Evolutionary conservation across 1,284 basidiomycete species (phyloP).

Genomic region (Ceratobasidium theobromae): DNA sequence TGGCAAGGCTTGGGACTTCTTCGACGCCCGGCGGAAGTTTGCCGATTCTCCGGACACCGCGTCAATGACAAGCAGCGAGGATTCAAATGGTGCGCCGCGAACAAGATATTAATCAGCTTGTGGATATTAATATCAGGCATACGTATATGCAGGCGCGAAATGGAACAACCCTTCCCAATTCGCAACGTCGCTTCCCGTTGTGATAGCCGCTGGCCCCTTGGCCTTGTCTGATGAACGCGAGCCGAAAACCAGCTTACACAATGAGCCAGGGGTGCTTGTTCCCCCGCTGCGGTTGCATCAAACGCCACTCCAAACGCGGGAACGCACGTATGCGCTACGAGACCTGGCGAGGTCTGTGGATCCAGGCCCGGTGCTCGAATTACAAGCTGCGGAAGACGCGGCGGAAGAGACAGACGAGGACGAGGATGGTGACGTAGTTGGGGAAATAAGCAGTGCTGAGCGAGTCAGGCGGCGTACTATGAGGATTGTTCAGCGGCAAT

Average conservation of each 20-base stretch:
- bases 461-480: slow-evolving; percentile 25
- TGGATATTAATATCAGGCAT: not conserved
- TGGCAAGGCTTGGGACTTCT: slow-evolving; percentile 31
- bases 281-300: not conserved
- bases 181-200: slow-evolving; percentile 33
- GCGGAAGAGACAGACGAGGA: slow-evolving; percentile 34
- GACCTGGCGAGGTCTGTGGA: slow-evolving; percentile 33
- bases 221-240: slow-evolving; percentile 11
- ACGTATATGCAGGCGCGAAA: slow-evolving; percentile 4
- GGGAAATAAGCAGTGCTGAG: slow-evolving; percentile 15
- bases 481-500: slow-evolving; percentile 25
- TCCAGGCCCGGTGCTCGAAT: slow-evolving; percentile 30
- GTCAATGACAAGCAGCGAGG: slow-evolving; percentile 24
- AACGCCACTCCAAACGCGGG: slow-evolving; percentile 24
- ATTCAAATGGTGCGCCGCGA: not conserved
- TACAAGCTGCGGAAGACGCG: slow-evolving; percentile 25
- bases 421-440: slow-evolving; percentile 1
- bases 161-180: slow-evolving; percentile 34
- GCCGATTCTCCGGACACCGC: slow-evolving; percentile 9
- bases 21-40: slow-evolving; percentile 25
- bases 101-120: not conserved
- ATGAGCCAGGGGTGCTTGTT: slow-evolving; percentile 16
- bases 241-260: slow-evolving; percentile 31
- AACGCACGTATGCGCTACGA: slow-evolving; percentile 31
- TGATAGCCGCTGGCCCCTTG: slow-evolving; percentile 30